A percentile compares a stretch with the other conserved stretches of the same genome.
These are phyloP conservation scores for Onygenales sp. DNA, from an alignment of 2,329 filamentous ascomycete species.

Conservation along the genomic window DNA sequence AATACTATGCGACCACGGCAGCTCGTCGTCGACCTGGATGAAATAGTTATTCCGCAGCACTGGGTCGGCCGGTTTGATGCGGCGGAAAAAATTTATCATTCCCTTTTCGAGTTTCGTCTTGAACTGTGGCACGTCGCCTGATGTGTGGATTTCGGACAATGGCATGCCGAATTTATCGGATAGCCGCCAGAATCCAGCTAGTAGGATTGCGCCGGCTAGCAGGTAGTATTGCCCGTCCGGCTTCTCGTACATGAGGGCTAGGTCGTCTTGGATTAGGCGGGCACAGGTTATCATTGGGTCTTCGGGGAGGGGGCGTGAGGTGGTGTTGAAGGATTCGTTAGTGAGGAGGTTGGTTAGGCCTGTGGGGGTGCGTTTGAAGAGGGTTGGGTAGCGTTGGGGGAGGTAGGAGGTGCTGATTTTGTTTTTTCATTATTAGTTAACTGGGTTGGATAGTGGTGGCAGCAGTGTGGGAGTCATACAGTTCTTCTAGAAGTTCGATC, in stretches of 20 bases:
- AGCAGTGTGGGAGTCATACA: constrained; percentile 30
- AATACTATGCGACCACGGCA: constrained; percentile 70
- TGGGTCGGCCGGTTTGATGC: constrained; percentile 58
- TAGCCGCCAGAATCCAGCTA: constrained; percentile 76
- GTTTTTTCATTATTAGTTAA: neutral
- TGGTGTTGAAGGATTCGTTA: constrained; percentile 61
- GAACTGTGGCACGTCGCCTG: constrained; percentile 65
- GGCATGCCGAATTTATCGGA: constrained; percentile 74
- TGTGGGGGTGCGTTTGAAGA: constrained; percentile 55
- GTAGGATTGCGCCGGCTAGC: constrained; percentile 63
- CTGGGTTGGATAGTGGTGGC: constrained; percentile 1
- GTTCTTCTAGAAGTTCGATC: constrained; percentile 65
- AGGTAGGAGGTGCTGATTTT: constrained; percentile 48
- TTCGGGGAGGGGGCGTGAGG: constrained; percentile 54
- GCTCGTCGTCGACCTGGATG: constrained; percentile 69
- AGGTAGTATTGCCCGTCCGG: constrained; percentile 73
- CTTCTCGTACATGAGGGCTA: constrained; percentile 73
- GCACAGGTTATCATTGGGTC: constrained; percentile 70
- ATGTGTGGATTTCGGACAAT: constrained; percentile 69
- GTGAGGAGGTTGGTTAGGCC: constrained; percentile 63
- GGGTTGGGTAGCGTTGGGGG: constrained; percentile 61
- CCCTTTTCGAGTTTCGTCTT: constrained; percentile 62
- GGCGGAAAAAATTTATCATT: constrained; percentile 72
- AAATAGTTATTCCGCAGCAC: constrained; percentile 75
- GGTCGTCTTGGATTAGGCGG: constrained; percentile 68